Base-by-base conservation (phyloP, 2,329 filamentous ascomycete species). In the Cercospora beticola region DNA sequence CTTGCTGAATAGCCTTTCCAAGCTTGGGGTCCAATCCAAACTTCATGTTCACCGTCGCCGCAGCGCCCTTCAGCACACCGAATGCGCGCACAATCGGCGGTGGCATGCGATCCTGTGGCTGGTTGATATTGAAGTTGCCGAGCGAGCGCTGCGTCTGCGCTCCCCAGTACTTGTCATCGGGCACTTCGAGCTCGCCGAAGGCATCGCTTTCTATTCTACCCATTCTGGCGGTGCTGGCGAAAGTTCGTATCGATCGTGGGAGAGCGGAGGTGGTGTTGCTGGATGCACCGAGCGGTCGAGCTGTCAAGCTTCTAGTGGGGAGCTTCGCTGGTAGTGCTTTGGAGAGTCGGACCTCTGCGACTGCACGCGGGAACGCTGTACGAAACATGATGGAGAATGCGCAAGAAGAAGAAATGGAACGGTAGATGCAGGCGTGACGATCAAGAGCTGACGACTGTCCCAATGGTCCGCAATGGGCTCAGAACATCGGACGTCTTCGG, bases 81-180 rank as follows among this genome's bases (percentile, higher is more conserved):
- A 99, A 97, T 6, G 95, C 95, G 82, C 89, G 90, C 78, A 98
- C 86, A 76, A 99, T 91, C 57, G 94, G 92, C 73, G 93, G 90
- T 60, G 95, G 95, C 94, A 98, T 98, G 81, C 95, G 93, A 81
- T 99, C 95, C 83, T 97, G 93, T 70, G 95, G 95, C 86, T 98
- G 95, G 85, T 98, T 98, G 89, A 99, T 98, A 82, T 91, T 91
- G 87, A 99, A 99, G 86, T 99, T 99, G 82, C 92, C 90, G 81
- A 98, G 88, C 63, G 94, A 98, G 74, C 94, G 90, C 87, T 97
- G 91, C 65, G 94, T 97, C 87, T 97, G 94, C 70, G 94, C 94
- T 79, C 95, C 95, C 94, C 95, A 99, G 87, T 99, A 99, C 86
- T 91, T 94, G 88, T 97, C 93, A 73, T 87, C 87, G 52, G 91